Conservation (phyloP, 1,284 basidiomycete genomes). For the Mycena citricolor region DNA sequence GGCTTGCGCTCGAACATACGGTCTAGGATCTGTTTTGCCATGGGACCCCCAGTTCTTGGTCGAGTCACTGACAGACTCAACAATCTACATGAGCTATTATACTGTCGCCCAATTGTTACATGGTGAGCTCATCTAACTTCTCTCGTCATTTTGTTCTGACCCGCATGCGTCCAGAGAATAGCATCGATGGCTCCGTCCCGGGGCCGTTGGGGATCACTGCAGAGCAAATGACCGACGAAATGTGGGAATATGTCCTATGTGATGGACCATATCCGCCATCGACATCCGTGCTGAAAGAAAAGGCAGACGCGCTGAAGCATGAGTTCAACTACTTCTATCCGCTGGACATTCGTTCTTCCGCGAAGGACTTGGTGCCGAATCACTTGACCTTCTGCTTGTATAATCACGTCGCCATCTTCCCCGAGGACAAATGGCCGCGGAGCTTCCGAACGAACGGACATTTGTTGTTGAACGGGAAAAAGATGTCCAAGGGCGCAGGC, state of each 20-base stretch:
- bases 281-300: conserved; percentile 69
- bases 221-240: conserved; percentile 95
- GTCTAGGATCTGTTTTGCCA: conserved; percentile 93
- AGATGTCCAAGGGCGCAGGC: conserved; percentile 98
- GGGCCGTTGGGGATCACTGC: conserved; percentile 86
- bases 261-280: conserved; percentile 74
- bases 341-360: conserved; percentile 97
- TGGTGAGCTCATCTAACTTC: conserved; percentile 44
- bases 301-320: conserved; percentile 83
- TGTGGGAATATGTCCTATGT: conserved; percentile 94
- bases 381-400: conserved; percentile 96
- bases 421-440: conserved; percentile 90
- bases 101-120: conserved; percentile 91
- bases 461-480: conserved; percentile 97
- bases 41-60: conserved; percentile 98
- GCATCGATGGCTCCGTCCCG: conserved; percentile 75
- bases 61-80: conserved; percentile 96
- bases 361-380: conserved; percentile 97
- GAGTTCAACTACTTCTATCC: conserved; percentile 99
- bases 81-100: conserved; percentile 99
- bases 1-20: conserved; percentile 98
- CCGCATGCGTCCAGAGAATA: conserved; percentile 55
- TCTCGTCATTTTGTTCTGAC: neutral
- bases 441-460: conserved; percentile 97
- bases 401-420: conserved; percentile 93